A percentile compares a stretch with the other conserved stretches of the same genome.
Evolutionary conservation across 2,329 filamentous ascomycete species (phyloP).

Genomic region (Claviceps sp.): DNA sequence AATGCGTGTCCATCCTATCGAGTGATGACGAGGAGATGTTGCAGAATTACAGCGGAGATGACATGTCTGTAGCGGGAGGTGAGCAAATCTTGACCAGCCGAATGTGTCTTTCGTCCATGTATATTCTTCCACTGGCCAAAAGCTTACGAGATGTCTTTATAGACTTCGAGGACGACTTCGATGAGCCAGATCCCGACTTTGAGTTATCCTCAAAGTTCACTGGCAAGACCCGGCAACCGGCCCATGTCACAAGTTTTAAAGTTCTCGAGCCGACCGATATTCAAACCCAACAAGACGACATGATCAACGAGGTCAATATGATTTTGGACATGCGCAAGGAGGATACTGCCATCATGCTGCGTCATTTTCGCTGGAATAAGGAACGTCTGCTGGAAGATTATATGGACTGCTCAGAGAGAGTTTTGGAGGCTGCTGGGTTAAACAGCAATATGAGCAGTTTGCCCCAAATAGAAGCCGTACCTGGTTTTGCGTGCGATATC

Average conservation of each 20-base stretch:
- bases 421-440: conserved; percentile 75
- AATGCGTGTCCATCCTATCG: conserved; percentile 74
- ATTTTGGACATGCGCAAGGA: conserved; percentile 83
- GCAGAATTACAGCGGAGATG: conserved; percentile 67
- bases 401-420: conserved; percentile 74
- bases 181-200: conserved; percentile 42
- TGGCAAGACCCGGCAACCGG: conserved; percentile 54
- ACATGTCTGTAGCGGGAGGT: conserved; percentile 42
- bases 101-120: not conserved
- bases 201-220: conserved; percentile 45
- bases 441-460: conserved; percentile 47
- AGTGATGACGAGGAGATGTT: conserved; percentile 61
- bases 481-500: conserved; percentile 83
- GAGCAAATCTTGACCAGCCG: conserved; percentile 5
- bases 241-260: conserved; percentile 75
- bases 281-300: conserved; percentile 68
- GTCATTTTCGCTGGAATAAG: conserved; percentile 90
- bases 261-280: conserved; percentile 73
- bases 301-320: conserved; percentile 81
- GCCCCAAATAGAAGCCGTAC: conserved; percentile 56
- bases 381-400: conserved; percentile 90
- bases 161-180: conserved; percentile 47
- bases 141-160: not conserved
- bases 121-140: not conserved
- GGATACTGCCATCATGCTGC: conserved; percentile 77